A percentile compares a stretch with the other conserved stretches of the same genome.
phyloP scores from a whole-genome alignment of 1,284 basidiomycete species.

The Pulveroboletus sp. region DNA sequence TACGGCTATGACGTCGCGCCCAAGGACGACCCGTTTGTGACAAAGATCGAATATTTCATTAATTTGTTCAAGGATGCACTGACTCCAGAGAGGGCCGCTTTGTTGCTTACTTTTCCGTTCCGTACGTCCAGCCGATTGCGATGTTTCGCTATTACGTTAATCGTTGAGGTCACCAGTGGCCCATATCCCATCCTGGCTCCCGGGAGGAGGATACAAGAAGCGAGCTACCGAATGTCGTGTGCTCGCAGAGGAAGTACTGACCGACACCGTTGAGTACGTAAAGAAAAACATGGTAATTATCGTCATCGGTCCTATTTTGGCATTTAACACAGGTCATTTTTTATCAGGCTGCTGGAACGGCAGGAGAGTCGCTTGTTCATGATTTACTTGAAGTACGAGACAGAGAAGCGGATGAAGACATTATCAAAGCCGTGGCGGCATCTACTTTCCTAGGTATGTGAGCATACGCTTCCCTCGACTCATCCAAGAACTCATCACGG shows the following conservation, averaged over 20 bases:
- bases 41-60: constrained; percentile 18
- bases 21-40: constrained; percentile 30
- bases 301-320: background rate
- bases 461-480: background rate
- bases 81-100: constrained; percentile 27
- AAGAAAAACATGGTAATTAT: constrained; percentile 34
- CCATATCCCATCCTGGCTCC: constrained; percentile 42
- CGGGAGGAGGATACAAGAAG: constrained; percentile 36
- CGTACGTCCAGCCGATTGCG: constrained; percentile 18
- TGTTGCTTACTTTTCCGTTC: constrained; percentile 27
- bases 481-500: background rate
- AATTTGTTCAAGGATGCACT: constrained; percentile 17
- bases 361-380: constrained; percentile 26
- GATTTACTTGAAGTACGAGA: constrained; percentile 15
- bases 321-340: background rate
- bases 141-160: constrained; percentile 21
- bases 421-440: constrained; percentile 29
- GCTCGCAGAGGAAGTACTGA: constrained; percentile 32
- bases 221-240: constrained; percentile 28
- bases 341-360: constrained; percentile 24
- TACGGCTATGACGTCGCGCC: constrained; percentile 32
- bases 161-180: constrained; percentile 24
- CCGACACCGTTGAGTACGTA: constrained; percentile 35
- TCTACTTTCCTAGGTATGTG: constrained; percentile 31
- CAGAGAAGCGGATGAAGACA: constrained; percentile 5